Evolutionary conservation across 192 early-diverging fungal species (phyloP).

Genomic region (Chytriomyces confervae): DNA sequence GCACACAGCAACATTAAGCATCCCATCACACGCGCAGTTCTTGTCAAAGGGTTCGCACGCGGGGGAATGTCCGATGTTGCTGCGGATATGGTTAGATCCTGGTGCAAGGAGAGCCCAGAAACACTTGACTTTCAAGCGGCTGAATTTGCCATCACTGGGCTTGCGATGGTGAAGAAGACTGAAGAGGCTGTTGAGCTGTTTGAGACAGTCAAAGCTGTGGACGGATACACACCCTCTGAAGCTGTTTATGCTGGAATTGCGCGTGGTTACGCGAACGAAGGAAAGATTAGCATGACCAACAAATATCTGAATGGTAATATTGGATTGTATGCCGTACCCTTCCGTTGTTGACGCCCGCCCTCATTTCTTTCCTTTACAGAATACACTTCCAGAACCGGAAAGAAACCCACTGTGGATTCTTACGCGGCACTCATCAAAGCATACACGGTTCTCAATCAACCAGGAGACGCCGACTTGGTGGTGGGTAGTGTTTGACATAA

Average conservation of each 20-base stretch:
- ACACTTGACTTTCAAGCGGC: not conserved
- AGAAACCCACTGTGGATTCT: not conserved
- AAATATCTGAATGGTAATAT: conserved; percentile 9
- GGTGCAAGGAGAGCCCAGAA: no score
- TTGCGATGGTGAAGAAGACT: not conserved
- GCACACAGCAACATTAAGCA: no score
- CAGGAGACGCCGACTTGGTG: conserved; percentile 17
- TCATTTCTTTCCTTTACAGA: not conserved
- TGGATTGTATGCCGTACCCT: not conserved
- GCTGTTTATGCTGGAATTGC: conserved; percentile 12
- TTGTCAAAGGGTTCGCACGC: no score
- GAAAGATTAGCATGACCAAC: conserved; percentile 6
- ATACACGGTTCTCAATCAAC: not conserved
- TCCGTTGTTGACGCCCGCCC: no score
- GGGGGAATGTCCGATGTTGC: no score
- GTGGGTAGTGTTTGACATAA: not conserved
- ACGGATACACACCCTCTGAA: not conserved
- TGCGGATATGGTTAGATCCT: no score
- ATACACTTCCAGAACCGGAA: not conserved
- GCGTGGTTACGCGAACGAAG: not conserved
- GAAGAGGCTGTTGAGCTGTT: not conserved
- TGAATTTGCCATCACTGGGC: not conserved
- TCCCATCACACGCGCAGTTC: no score
- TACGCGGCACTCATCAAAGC: conserved; percentile 23
- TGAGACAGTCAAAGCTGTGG: not conserved